phyloP scores from a whole-genome alignment of 2,329 filamentous ascomycete genomes.

The Fusarium tjaetaba region DNA sequence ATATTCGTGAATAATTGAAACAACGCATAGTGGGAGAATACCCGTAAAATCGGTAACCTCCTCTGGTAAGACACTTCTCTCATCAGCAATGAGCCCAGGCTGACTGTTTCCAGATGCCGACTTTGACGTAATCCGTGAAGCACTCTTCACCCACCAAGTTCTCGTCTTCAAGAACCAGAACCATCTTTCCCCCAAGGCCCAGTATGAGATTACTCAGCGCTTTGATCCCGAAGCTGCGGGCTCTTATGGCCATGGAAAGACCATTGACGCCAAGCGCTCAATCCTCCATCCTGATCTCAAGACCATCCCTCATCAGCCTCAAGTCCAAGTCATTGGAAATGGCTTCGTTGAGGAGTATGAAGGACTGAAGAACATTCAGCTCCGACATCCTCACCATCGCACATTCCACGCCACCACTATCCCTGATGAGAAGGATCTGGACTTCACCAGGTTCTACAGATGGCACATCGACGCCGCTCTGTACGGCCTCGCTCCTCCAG shows the following conservation, averaged over 20 bases:
- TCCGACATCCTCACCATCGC: constrained; percentile 80
- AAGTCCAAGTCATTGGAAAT: constrained; percentile 81
- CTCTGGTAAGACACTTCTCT: constrained; percentile 55
- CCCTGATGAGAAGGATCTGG: constrained; percentile 61
- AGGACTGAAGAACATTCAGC: constrained; percentile 72
- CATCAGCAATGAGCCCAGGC: not conserved
- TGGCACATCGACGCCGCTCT: constrained; percentile 86
- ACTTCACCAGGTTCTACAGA: constrained; percentile 71
- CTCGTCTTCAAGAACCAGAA: constrained; percentile 76
- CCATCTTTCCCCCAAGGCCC: constrained; percentile 72
- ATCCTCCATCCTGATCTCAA: constrained; percentile 83
- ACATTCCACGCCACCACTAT: constrained; percentile 77
- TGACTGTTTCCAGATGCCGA: constrained; percentile 62
- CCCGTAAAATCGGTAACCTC: constrained; percentile 71
- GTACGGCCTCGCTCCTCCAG: constrained; percentile 78
- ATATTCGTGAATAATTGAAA: constrained; percentile 4
- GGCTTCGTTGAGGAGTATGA: constrained; percentile 76
- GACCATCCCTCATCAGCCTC: constrained; percentile 81
- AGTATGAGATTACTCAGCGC: constrained; percentile 77
- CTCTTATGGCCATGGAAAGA: constrained; percentile 80
- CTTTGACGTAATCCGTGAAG: constrained; percentile 70
- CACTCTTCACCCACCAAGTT: constrained; percentile 75
- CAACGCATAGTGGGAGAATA: constrained; percentile 56
- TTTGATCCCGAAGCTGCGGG: constrained; percentile 74
- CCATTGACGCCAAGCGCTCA: constrained; percentile 69